Conservation (phyloP, 2,329 filamentous ascomycete genomes). For the Pseudopithomyces chartarum region DNA sequence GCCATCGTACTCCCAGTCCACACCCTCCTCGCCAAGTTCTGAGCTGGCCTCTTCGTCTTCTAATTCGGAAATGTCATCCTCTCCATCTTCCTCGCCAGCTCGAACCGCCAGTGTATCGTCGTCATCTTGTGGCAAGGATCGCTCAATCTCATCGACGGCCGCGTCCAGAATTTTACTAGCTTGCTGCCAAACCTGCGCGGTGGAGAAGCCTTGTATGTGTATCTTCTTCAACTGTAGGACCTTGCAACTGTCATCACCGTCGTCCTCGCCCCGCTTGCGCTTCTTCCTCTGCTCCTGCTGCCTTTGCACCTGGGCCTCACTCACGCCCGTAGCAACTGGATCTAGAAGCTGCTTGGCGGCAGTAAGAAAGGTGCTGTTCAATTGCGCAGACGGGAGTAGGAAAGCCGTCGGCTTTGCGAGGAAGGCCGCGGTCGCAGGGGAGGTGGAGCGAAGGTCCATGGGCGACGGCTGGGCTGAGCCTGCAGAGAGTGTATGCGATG, state of each 20-base stretch:
- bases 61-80: constrained; percentile 42
- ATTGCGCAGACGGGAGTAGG: constrained; percentile 70
- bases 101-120: constrained; percentile 23
- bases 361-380: constrained; percentile 72
- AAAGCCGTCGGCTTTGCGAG: constrained; percentile 72
- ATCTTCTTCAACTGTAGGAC: constrained; percentile 80
- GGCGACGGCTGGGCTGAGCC: constrained; percentile 33
- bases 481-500: constrained; percentile 46
- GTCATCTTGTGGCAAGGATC: constrained; percentile 46
- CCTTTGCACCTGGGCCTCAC: constrained; percentile 71
- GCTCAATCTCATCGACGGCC: constrained; percentile 60
- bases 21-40: constrained; percentile 37
- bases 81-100: constrained; percentile 29
- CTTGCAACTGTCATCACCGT: constrained; percentile 49
- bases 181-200: constrained; percentile 93
- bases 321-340: constrained; percentile 73
- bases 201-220: constrained; percentile 84
- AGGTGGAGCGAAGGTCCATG: constrained; percentile 46
- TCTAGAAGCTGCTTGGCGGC: constrained; percentile 83
- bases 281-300: constrained; percentile 74
- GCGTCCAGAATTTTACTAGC: constrained; percentile 80
- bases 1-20: constrained; percentile 40
- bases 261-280: constrained; percentile 68
- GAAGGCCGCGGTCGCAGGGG: constrained; percentile 60
- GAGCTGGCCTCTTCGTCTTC: constrained; percentile 35